phyloP scores from a whole-genome alignment of 2,329 filamentous ascomycete genomes.

The Penicillium thymicola region DNA sequence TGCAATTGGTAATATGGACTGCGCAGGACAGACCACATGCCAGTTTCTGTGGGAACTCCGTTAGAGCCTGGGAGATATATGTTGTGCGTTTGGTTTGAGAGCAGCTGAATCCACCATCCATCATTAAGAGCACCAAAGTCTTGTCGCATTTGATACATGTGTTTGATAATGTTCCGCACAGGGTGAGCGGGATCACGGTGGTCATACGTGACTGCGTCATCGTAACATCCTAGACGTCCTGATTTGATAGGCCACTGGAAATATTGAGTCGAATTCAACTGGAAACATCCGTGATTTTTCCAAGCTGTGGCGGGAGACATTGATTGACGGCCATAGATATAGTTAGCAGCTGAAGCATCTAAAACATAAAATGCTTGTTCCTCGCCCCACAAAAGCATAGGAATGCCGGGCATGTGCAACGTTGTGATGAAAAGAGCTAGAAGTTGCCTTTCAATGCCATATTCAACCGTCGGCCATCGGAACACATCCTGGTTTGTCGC shows the following conservation, averaged over 20 bases:
- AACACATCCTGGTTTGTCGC: constrained; percentile 66
- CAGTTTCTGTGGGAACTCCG: constrained; percentile 53
- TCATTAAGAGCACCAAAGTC: constrained; percentile 59
- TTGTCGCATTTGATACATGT: constrained; percentile 59
- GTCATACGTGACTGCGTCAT: constrained; percentile 56
- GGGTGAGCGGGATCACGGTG: constrained; percentile 62
- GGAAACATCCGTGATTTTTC: constrained; percentile 64
- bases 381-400: constrained; percentile 61
- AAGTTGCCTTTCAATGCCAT: constrained; percentile 57
- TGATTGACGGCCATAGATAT: constrained; percentile 62
- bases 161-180: constrained; percentile 58
- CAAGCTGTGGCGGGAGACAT: constrained; percentile 62
- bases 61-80: constrained; percentile 53
- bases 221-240: constrained; percentile 54
- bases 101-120: constrained; percentile 53
- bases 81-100: constrained; percentile 56
- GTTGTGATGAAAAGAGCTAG: constrained; percentile 59
- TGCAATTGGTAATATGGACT: constrained; percentile 52
- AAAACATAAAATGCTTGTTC: constrained; percentile 64
- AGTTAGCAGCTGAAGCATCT: constrained; percentile 63
- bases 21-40: constrained; percentile 60
- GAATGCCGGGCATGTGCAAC: constrained; percentile 59
- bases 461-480: constrained; percentile 58
- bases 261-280: constrained; percentile 55
- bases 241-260: constrained; percentile 56